A percentile compares a stretch with the other conserved stretches of the same genome.
These are phyloP conservation scores for Kockovaella imperatae DNA, from an alignment of 768 basidiomycete species.

Conservation along the genomic window DNA sequence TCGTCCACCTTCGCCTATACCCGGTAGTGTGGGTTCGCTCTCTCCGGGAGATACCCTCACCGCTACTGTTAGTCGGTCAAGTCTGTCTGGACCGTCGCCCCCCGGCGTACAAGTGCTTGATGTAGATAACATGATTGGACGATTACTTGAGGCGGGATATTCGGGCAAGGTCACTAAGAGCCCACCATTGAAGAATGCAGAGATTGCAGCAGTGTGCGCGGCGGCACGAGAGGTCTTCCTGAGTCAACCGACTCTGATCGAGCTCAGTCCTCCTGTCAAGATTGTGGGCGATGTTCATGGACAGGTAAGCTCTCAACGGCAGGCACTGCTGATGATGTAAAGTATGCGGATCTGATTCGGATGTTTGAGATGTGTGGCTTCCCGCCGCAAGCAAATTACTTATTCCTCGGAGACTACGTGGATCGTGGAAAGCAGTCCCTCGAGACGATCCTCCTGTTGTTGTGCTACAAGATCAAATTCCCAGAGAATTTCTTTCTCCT, in stretches of 20 bases:
- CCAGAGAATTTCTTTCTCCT: constrained; percentile 99
- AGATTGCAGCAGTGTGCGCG: constrained; percentile 98
- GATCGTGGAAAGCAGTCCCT: constrained; percentile 98
- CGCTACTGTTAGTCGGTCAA: constrained; percentile 17
- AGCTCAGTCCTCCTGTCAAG: constrained; percentile 98
- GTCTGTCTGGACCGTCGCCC: constrained; percentile 9
- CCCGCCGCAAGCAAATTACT: constrained; percentile 99
- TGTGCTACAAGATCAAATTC: constrained; percentile 97
- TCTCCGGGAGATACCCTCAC: constrained; percentile 47
- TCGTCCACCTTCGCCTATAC: constrained; percentile 15
- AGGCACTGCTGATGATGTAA: constrained; percentile 99
- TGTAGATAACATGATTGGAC: constrained; percentile 96
- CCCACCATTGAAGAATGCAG: constrained; percentile 84
- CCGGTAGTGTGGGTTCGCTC: neutral
- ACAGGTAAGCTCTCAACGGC: constrained; percentile 13
- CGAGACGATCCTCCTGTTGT: constrained; percentile 97
- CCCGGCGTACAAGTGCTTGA: constrained; percentile 55
- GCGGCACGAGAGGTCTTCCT: constrained; percentile 99
- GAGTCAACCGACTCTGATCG: constrained; percentile 93
- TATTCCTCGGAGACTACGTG: constrained; percentile 99
- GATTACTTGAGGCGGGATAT: constrained; percentile 91
- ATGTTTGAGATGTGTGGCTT: constrained; percentile 99
- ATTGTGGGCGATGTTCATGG: constrained; percentile 73
- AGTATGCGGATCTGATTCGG: constrained; percentile 96
- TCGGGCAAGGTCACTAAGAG: constrained; percentile 93